These are phyloP conservation scores for Vanrija sp. DNA, from an alignment of 1,284 basidiomycete species.

Conservation along the genomic window DNA sequence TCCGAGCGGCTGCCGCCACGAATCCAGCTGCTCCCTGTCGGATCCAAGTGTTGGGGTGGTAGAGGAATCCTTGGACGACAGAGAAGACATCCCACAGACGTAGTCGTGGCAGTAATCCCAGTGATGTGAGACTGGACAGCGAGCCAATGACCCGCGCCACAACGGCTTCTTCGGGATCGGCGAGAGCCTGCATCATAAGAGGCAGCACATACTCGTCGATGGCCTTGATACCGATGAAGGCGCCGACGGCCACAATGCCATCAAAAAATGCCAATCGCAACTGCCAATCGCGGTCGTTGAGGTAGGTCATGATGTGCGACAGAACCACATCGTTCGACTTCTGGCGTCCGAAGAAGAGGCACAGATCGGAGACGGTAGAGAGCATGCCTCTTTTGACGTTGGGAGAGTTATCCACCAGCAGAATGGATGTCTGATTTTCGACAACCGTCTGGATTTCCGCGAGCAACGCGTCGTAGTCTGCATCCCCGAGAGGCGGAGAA, in stretches of 20 bases:
- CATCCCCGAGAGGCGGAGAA: constrained; percentile 63
- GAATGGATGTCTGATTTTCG: constrained; percentile 79
- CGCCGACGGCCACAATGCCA: constrained; percentile 89
- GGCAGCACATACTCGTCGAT: constrained; percentile 75
- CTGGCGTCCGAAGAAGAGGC: constrained; percentile 86
- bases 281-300: constrained; percentile 93
- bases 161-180: constrained; percentile 91
- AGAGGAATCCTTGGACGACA: constrained; percentile 78
- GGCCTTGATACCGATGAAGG: constrained; percentile 81
- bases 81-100: constrained; percentile 93
- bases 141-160: constrained; percentile 81
- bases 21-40: constrained; percentile 85
- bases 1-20: constrained; percentile 75
- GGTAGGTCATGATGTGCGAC: constrained; percentile 97
- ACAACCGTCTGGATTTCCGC: constrained; percentile 79
- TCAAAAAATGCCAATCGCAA: constrained; percentile 90
- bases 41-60: constrained; percentile 97
- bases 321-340: constrained; percentile 92
- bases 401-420: constrained; percentile 55
- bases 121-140: constrained; percentile 77
- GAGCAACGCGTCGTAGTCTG: constrained; percentile 81
- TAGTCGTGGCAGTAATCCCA: constrained; percentile 83
- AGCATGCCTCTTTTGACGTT: constrained; percentile 58
- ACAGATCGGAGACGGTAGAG: constrained; percentile 76
- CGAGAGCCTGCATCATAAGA: constrained; percentile 85